Conservation (phyloP, 2,329 filamentous ascomycete species). For the Hymenotorrendiella dingleyae region DNA sequence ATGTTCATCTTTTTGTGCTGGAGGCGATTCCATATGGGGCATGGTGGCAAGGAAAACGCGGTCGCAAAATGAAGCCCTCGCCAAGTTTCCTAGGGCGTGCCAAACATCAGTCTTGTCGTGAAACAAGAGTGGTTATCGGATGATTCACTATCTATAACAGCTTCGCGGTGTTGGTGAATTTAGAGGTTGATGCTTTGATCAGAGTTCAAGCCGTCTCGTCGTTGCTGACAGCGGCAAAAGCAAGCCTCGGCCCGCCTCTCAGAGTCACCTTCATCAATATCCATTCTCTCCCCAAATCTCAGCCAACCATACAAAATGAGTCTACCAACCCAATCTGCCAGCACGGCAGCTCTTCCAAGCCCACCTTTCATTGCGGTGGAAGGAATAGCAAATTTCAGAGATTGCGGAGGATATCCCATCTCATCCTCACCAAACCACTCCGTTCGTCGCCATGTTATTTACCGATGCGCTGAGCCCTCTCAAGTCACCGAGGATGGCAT, state of each 20-base stretch:
- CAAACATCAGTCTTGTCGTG: too few species aligned
- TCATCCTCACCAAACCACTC: constrained; percentile 30
- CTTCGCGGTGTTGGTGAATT: too few species aligned
- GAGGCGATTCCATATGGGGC: constrained; percentile 21
- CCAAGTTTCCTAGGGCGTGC: too few species aligned
- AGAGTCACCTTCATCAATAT: not conserved
- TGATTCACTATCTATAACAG: too few species aligned
- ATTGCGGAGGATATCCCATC: constrained; percentile 55
- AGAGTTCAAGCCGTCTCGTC: too few species aligned
- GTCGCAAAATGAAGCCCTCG: too few species aligned
- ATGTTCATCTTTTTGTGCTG: constrained; percentile 8
- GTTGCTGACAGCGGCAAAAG: too few species aligned
- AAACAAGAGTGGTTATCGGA: too few species aligned
- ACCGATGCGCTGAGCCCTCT: constrained; percentile 63
- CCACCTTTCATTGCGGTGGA: constrained; percentile 47
- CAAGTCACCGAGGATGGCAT: constrained; percentile 49
- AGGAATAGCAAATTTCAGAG: constrained; percentile 63
- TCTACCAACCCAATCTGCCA: not conserved
- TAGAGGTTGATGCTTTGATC: too few species aligned
- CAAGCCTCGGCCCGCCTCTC: not conserved
- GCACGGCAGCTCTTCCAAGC: constrained; percentile 23
- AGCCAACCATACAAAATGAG: constrained; percentile 4
- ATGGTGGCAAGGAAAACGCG: constrained; percentile 16
- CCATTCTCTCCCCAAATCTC: not conserved
- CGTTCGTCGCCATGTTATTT: constrained; percentile 51